These are phyloP conservation scores for Populus tomentosa DNA, from an alignment of 441 rosid genomes.

Conservation along the genomic window DNA sequence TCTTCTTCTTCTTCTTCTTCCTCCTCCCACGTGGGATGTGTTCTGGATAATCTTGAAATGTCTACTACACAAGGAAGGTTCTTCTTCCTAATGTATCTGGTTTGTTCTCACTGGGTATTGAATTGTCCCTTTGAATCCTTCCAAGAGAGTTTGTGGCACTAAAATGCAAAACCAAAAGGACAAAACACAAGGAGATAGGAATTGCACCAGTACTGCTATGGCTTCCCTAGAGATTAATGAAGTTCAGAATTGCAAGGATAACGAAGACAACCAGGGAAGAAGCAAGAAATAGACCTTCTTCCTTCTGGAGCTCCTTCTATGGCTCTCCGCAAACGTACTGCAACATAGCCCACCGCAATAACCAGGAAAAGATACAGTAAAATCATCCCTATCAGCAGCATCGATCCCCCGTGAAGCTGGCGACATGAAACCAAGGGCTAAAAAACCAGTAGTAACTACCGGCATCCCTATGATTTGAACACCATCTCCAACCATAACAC, in stretches of 20 bases:
- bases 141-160: conserved; percentile 83
- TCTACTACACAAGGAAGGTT: no score
- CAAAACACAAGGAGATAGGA: conserved; percentile 72
- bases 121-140: conserved; percentile 85
- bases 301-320: conserved; percentile 73
- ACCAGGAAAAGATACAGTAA: conserved; percentile 81
- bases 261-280: conserved; percentile 93
- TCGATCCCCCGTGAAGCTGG: conserved; percentile 87
- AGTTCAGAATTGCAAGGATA: conserved; percentile 67
- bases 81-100: conserved; percentile 47
- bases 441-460: conserved; percentile 75
- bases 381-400: conserved; percentile 85
- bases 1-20: no score
- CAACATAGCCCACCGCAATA: conserved; percentile 72
- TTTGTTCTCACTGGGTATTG: conserved; percentile 82
- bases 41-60: no score
- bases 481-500: conserved; percentile 90
- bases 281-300: conserved; percentile 77
- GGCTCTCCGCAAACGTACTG: conserved; percentile 81
- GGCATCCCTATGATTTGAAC: conserved; percentile 77
- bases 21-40: no score
- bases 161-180: conserved; percentile 94
- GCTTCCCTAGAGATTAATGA: conserved; percentile 78
- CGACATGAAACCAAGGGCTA: conserved; percentile 93
- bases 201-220: conserved; percentile 84